Conservation (phyloP, 1,284 basidiomycete species). For the Cryptococcus jaspeensis region DNA sequence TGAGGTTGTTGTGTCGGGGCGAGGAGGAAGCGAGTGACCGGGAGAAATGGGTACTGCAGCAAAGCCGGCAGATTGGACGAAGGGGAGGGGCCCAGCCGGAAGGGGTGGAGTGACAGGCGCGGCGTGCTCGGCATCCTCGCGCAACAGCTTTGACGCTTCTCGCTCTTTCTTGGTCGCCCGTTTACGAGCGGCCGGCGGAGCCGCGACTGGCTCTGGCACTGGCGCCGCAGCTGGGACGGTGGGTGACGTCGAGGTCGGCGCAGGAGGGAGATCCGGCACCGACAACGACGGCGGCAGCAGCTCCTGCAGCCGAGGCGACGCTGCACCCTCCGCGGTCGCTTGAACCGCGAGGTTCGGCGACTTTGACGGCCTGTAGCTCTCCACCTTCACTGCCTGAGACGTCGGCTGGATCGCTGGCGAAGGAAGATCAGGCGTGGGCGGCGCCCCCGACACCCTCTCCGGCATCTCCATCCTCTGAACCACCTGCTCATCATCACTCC, state of each 20-base stretch:
- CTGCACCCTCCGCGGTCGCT: neutral
- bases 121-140: neutral
- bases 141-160: neutral
- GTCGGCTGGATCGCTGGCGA: neutral
- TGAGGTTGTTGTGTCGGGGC: constrained; percentile 1
- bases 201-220: neutral
- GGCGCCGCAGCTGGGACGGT: neutral
- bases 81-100: neutral
- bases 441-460: neutral
- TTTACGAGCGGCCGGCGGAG: neutral
- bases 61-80: too few species aligned
- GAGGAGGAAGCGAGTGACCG: neutral
- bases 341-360: neutral
- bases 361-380: constrained; percentile 16
- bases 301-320: neutral
- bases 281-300: neutral
- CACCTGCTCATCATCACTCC: too few species aligned
- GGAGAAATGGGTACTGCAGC: too few species aligned
- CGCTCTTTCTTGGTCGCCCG: neutral
- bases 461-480: too few species aligned
- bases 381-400: constrained; percentile 14
- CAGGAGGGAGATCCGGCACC: neutral
- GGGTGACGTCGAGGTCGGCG: neutral
- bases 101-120: neutral
- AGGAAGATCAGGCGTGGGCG: neutral